These are phyloP conservation scores for Apiospora hydei DNA, from an alignment of 2,329 filamentous ascomycete genomes.

Conservation along the genomic window DNA sequence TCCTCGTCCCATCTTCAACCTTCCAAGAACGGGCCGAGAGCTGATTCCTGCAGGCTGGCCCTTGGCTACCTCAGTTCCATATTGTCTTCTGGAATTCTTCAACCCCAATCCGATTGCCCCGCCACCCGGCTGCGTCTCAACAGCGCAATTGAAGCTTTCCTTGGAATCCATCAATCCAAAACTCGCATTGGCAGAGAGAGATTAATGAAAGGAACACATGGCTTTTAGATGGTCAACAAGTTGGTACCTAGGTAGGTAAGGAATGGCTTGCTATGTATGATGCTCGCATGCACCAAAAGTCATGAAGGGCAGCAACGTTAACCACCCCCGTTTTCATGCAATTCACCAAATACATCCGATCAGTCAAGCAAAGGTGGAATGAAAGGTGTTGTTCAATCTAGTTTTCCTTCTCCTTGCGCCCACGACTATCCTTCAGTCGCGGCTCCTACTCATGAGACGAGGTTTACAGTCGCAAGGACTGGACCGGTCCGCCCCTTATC, in stretches of 20 bases:
- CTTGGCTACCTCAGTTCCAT: not conserved
- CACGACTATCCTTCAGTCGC: not conserved
- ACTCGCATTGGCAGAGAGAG: not conserved
- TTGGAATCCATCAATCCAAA: not conserved
- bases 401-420: not conserved
- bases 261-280: no score
- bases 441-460: not conserved
- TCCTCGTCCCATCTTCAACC: slow-evolving; percentile 3
- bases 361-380: not conserved
- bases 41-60: not conserved
- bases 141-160: not conserved
- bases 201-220: no score
- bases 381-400: not conserved
- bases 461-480: not conserved
- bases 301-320: no score
- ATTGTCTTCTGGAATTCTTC: not conserved
- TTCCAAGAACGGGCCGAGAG: not conserved
- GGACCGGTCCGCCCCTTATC: not conserved
- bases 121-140: slow-evolving; percentile 6
- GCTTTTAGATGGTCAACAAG: no score
- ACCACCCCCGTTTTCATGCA: not conserved
- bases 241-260: not conserved
- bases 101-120: not conserved
- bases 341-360: not conserved
- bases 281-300: no score